phyloP scores from a whole-genome alignment of 805 yeast species.

The Tetrapisispora arboricola region DNA sequence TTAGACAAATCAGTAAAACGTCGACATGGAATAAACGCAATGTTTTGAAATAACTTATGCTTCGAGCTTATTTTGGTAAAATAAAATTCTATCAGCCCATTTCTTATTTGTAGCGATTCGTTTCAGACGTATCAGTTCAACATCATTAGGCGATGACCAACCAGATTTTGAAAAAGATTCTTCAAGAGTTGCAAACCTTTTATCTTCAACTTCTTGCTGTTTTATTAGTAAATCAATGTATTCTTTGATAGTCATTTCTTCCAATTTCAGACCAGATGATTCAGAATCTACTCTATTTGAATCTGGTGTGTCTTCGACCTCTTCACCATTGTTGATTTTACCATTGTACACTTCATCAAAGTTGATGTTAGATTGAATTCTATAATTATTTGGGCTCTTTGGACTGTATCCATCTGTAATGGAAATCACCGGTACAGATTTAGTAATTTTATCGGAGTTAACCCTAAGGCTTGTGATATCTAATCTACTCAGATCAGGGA shows the following conservation, averaged over 20 bases:
- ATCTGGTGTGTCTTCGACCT: not conserved
- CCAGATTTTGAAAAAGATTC: conserved; percentile 18
- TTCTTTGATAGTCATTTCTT: conserved; percentile 10
- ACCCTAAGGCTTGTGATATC: conserved; percentile 6
- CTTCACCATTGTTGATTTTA: not conserved
- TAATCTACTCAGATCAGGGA: not conserved
- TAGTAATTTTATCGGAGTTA: conserved; percentile 15
- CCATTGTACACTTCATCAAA: conserved; percentile 11
- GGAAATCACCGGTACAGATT: conserved; percentile 17
- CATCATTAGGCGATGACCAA: conserved; percentile 24
- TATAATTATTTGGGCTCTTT: conserved; percentile 10
- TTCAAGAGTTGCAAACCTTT: conserved; percentile 20
- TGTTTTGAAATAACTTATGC: not conserved
- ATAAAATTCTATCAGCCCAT: conserved; percentile 26
- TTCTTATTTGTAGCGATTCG: conserved; percentile 20
- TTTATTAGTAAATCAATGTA: conserved; percentile 18
- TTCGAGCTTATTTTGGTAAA: conserved; percentile 8
- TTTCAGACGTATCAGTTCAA: conserved; percentile 17
- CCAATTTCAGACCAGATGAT: not conserved
- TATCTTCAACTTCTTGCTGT: conserved; percentile 23
- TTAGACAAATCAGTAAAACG: too few relatives aligned
- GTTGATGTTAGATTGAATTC: conserved; percentile 17
- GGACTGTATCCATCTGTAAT: conserved; percentile 17
- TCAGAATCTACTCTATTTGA: not conserved
- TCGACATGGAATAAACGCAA: too few relatives aligned